Base-by-base conservation (phyloP, 345 rosid species). In the Lepidium didymum region DNA sequence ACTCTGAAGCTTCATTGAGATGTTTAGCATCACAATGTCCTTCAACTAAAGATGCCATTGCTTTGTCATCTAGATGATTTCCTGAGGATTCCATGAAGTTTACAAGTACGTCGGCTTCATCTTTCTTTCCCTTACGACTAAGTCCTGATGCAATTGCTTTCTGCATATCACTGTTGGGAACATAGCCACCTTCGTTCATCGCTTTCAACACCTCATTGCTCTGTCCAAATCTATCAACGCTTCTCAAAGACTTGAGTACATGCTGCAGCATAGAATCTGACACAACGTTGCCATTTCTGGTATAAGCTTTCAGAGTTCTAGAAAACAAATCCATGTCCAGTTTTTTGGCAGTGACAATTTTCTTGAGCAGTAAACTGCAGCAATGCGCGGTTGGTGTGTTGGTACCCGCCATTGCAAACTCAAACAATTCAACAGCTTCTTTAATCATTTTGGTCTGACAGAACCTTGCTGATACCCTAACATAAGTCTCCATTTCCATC, bases 1-100 rank as follows among this genome's bases (percentile, higher is more conserved):
- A 83, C n/a, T 70, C 73, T 4, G 82, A 62, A 46, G 97, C 97
- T 75, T 81, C 79, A 57, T 87, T 92, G 5, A 93, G 85, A 64
- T 88, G 81, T 23, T 81, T 86, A 1, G 87, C 85, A 53, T 67
- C 77, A 77, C 98, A 87, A 64, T 83, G 79, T 65, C 92, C 90
- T 79, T 87, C 85, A 60, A 88, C 81, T 42, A 86, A 77, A 68
- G 87, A 79, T 9, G 73, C 80, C 87, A 87, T 83, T 1, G 83
- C 84, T 68, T 77, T 83, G 62, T 75, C 70, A 76, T 89, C 91
- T 51, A 81, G 56, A 73, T 77, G 49, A 64, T 73, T 56, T 13
- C 83, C 88, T 16, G 89, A 75, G 9, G 81, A 73, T 77, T 84
- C 87, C 68, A 87, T 50, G 7, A 61, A 70, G 53, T 79, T 72